Percentiles rank a stretch among this genome's conserved stretches.
Evolutionary conservation across 2,329 filamentous ascomycete genomes (phyloP).

Genomic region (Trichoderma afroharzianum): DNA sequence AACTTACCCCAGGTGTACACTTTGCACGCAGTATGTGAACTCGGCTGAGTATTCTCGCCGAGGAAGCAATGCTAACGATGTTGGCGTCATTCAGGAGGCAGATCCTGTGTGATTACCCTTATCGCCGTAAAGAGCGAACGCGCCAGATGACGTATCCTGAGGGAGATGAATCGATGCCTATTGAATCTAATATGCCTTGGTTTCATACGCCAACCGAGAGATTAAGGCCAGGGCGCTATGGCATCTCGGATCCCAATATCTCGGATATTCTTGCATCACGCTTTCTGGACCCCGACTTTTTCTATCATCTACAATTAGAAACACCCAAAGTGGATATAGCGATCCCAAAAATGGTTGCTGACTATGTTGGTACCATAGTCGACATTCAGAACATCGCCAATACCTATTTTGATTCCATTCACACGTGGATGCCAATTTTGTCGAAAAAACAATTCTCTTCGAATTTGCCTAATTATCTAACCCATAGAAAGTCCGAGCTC

Average conservation of each 20-base stretch:
- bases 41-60: not conserved
- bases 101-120: not conserved
- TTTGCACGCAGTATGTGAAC: conserved; percentile 16
- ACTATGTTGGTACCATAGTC: conserved; percentile 8
- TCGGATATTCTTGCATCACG: not conserved
- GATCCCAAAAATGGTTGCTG: conserved; percentile 1
- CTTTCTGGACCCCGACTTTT: not conserved
- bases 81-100: not conserved
- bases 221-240: not conserved
- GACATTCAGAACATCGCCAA: conserved; percentile 17
- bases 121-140: not conserved
- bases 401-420: conserved; percentile 17
- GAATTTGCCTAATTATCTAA: conserved; percentile 12
- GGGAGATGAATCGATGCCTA: not conserved
- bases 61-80: not conserved
- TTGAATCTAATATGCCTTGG: not conserved
- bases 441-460: conserved; percentile 14
- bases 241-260: not conserved
- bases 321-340: conserved; percentile 1
- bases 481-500: not conserved
- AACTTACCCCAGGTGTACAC: conserved; percentile 12
- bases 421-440: conserved; percentile 21
- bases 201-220: not conserved
- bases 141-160: not conserved
- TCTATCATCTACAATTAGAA: conserved; percentile 6